Base-by-base conservation (phyloP, 2,329 filamentous ascomycete genomes). In the Endocalyx cinctus region DNA sequence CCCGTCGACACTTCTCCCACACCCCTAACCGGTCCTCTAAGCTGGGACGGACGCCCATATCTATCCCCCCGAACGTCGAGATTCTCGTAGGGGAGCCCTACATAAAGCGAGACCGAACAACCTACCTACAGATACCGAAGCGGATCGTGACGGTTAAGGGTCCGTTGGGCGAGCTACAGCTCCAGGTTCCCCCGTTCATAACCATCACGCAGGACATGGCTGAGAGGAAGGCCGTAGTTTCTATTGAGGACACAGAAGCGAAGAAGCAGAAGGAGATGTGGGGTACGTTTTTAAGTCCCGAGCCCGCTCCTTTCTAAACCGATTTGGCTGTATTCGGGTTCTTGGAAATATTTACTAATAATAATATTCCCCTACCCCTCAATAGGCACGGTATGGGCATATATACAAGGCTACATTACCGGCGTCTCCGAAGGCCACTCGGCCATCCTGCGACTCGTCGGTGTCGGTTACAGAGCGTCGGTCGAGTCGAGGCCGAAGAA, bases 391-490 rank as follows among this genome's bases (percentile, higher is more conserved):
- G 84, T 81, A 27, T 89, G 92, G 66, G 82, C 88, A 20, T 90
- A 94, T 57, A 73, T 98, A 34, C 84, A 86, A 52, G 94, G 92
- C 59, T 80, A 94, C 68, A 84, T 98, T 41, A 79, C 88, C 43
- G 92, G 92, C 39, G 92, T 98, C 15, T 94, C 87, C 23, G 92
- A 98, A 74, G 92, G 92, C 22, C 92, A 98, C 65, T 89, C 87
- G 13, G 88, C 89, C 20, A 88, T 98, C 50, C 72, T 98, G 33
- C 83, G 90, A 45, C 74, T 98, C 33, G 88, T 97, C 17, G 92
- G 92, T 55, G 92, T 98, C 38, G 92, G 92, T 40, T 98, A 96
- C 73, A 78, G 90, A 62, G 92, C 92, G 12, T 84, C 79, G 4
- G 75, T 98, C 48, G 89, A 97, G 61, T 66, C 80, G 38, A 82